Conservation (phyloP, 257 asterid species). For the Ligustrum vulgare region DNA sequence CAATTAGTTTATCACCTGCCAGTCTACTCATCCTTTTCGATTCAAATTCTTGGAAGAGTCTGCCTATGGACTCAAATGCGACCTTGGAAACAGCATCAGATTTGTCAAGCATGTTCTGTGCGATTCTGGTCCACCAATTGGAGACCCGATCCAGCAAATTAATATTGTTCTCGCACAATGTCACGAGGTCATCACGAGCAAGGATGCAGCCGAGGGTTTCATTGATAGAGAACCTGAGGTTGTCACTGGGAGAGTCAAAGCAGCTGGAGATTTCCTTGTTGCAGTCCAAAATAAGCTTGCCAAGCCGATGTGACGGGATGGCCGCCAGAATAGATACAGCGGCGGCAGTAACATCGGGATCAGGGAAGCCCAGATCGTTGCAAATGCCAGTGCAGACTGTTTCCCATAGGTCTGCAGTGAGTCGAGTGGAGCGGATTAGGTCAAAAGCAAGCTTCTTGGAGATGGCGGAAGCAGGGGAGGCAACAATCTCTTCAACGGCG, state of each 20-base stretch:
- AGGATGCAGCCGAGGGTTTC: conserved; percentile 86
- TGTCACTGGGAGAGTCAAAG: conserved; percentile 70
- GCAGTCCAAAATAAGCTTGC: conserved; percentile 75
- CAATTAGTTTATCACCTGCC: conserved; percentile 90
- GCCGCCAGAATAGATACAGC: conserved; percentile 87
- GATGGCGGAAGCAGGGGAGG: conserved; percentile 89
- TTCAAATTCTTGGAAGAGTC: conserved; percentile 83
- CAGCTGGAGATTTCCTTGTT: conserved; percentile 74
- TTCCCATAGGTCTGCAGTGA: conserved; percentile 85
- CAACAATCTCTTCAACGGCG: conserved; percentile 91
- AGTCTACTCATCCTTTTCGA: conserved; percentile 87
- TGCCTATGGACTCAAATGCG: conserved; percentile 78
- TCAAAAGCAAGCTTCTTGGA: conserved; percentile 89
- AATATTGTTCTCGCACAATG: conserved; percentile 72
- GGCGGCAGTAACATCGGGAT: conserved; percentile 88
- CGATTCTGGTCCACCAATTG: conserved; percentile 82
- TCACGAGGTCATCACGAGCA: conserved; percentile 86
- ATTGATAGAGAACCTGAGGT: conserved; percentile 74
- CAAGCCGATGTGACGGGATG: conserved; percentile 77
- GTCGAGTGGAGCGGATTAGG: conserved; percentile 81
- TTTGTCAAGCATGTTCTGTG: conserved; percentile 75
- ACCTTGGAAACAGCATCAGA: conserved; percentile 74
- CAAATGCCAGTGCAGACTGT: conserved; percentile 73
- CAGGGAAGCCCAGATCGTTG: conserved; percentile 83
- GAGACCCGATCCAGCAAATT: conserved; percentile 81